Conservation (phyloP, 495 filamentous ascomycete species). For the Daldinia childiae region DNA sequence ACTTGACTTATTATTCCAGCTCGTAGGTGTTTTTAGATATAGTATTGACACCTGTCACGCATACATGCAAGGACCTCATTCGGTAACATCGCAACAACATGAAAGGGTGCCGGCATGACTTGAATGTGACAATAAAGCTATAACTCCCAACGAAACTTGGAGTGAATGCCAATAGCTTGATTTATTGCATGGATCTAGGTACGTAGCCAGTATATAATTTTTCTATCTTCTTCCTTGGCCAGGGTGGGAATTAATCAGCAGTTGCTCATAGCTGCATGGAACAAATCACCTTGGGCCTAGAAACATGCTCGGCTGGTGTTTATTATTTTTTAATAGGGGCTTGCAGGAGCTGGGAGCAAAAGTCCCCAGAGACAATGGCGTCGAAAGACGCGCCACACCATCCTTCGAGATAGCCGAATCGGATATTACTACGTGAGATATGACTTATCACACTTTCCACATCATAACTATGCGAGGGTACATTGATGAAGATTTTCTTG, state of each 20-base stretch:
- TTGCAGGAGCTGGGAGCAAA: background rate
- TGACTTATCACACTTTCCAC: conserved; percentile 17
- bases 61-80: background rate
- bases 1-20: background rate
- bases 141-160: background rate
- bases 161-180: background rate
- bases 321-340: background rate
- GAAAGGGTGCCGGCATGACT: background rate
- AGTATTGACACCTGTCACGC: background rate
- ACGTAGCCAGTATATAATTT: background rate
- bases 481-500: background rate
- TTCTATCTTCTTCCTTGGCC: background rate
- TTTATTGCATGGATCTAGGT: background rate
- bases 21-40: background rate
- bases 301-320: background rate
- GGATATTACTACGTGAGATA: conserved; percentile 6
- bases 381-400: background rate
- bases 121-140: background rate
- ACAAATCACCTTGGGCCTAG: conserved; percentile 2
- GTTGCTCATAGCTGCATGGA: background rate
- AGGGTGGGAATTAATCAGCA: background rate
- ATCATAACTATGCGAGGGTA: background rate
- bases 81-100: background rate
- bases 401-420: conserved; percentile 3
- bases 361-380: background rate